These are phyloP conservation scores for Alternaria alternata DNA, from an alignment of 2,329 filamentous ascomycete species.

Conservation along the genomic window DNA sequence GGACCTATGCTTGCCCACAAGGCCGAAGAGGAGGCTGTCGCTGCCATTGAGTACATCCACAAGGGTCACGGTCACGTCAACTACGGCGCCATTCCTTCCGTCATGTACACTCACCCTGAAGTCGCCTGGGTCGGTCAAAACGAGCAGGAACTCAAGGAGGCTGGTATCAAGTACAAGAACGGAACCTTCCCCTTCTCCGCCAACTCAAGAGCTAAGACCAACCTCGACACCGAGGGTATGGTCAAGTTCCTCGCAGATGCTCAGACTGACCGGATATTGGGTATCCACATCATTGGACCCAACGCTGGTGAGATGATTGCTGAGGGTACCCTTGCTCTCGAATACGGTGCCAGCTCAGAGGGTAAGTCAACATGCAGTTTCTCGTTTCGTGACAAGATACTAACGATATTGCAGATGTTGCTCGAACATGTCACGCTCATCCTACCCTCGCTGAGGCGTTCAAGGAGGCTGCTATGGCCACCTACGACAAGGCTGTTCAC, in stretches of 20 bases:
- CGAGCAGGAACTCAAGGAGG: slow-evolving; percentile 92
- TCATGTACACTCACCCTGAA: slow-evolving; percentile 99
- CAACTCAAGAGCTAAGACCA: slow-evolving; percentile 99
- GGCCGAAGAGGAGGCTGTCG: slow-evolving; percentile 97
- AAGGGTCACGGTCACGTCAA: slow-evolving; percentile 99
- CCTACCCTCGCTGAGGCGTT: slow-evolving; percentile 96
- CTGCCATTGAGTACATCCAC: slow-evolving; percentile 94
- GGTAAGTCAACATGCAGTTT: slow-evolving; percentile 65
- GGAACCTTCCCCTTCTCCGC: slow-evolving; percentile 97
- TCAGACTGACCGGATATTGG: slow-evolving; percentile 93
- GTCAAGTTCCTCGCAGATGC: slow-evolving; percentile 98
- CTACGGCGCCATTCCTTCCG: slow-evolving; percentile 95
- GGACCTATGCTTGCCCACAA: slow-evolving; percentile 99
- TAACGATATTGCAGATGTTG: slow-evolving; percentile 44
- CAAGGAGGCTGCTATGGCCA: slow-evolving; percentile 99
- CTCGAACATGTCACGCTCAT: slow-evolving; percentile 92
- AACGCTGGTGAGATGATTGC: slow-evolving; percentile 99
- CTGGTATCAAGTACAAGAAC: slow-evolving; percentile 88
- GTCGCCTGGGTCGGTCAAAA: slow-evolving; percentile 98
- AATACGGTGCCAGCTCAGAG: slow-evolving; percentile 95
- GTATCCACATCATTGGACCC: slow-evolving; percentile 94
- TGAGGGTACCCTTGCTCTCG: slow-evolving; percentile 90
- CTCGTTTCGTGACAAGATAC: neutral
- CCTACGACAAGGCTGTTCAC: slow-evolving; percentile 94
- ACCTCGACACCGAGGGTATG: slow-evolving; percentile 92